Evolutionary conservation across 2,329 filamentous ascomycete species (phyloP).

Genomic region (Pseudocercospora fuligena): DNA sequence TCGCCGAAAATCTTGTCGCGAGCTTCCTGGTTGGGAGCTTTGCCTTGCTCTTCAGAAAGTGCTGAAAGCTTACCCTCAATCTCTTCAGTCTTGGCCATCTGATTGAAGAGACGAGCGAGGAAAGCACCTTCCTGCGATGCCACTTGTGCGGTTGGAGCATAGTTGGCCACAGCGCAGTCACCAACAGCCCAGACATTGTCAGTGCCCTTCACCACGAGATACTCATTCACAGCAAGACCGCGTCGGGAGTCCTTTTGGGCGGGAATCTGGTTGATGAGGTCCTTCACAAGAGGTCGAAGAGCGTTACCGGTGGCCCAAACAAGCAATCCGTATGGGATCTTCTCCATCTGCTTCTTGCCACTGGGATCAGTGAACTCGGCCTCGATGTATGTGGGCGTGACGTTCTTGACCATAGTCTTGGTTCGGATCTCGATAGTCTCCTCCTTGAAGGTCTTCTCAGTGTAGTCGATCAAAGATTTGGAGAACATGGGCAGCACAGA

Average conservation of each 20-base stretch:
- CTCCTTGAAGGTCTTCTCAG: conserved; percentile 98
- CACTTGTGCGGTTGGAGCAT: conserved; percentile 96
- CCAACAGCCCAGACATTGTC: conserved; percentile 98
- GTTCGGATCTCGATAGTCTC: conserved; percentile 97
- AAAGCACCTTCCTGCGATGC: conserved; percentile 94
- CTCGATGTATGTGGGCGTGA: conserved; percentile 90
- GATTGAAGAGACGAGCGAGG: conserved; percentile 95
- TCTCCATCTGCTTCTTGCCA: conserved; percentile 79
- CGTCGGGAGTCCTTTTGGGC: conserved; percentile 94
- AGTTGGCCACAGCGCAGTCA: conserved; percentile 96
- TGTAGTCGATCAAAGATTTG: conserved; percentile 99
- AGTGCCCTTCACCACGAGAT: conserved; percentile 94
- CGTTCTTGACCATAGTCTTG: conserved; percentile 98
- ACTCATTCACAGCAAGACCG: conserved; percentile 96
- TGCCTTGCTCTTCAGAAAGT: conserved; percentile 65
- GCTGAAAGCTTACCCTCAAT: conserved; percentile 76
- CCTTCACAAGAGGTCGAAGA: conserved; percentile 83
- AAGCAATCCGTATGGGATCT: conserved; percentile 90
- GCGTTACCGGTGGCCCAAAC: conserved; percentile 99
- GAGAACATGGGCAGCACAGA: conserved; percentile 97
- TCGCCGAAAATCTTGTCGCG: conserved; percentile 67
- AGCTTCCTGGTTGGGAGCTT: conserved; percentile 67
- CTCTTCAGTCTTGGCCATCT: conserved; percentile 91
- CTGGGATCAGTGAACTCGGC: conserved; percentile 82
- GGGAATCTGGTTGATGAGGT: conserved; percentile 89